Conservation (phyloP, 257 asterid species). For the Eustoma russellianum region DNA sequence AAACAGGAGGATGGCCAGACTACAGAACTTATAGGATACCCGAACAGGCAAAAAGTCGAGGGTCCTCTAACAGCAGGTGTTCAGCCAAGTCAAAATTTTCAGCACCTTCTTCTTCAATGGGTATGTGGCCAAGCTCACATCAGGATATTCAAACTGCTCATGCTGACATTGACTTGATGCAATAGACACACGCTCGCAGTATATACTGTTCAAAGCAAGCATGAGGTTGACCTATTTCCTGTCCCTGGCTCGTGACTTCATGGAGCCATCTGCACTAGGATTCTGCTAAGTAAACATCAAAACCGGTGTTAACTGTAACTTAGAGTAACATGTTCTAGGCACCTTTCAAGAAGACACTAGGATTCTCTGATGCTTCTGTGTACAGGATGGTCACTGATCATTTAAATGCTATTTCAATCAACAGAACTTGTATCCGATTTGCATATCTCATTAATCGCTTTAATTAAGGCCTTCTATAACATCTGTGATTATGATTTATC, state of each 20-base stretch:
- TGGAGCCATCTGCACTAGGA: too few relatives aligned
- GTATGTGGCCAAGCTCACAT: slow-evolving; percentile 43
- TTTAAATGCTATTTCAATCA: too few relatives aligned
- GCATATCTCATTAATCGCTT: too few relatives aligned
- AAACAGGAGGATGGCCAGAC: slow-evolving; percentile 34
- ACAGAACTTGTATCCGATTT: too few relatives aligned
- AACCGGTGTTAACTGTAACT: too few relatives aligned
- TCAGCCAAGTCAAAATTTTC: slow-evolving; percentile 39
- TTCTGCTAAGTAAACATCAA: too few relatives aligned
- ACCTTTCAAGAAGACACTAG: too few relatives aligned
- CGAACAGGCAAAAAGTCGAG: slow-evolving; percentile 26
- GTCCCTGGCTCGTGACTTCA: slow-evolving; percentile 5
- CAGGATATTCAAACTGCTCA: slow-evolving; percentile 23
- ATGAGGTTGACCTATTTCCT: slow-evolving; percentile 9
- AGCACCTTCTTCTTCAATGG: slow-evolving; percentile 33
- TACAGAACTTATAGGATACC: slow-evolving; percentile 28
- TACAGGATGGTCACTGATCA: too few relatives aligned
- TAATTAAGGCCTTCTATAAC: too few relatives aligned
- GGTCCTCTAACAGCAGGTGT: slow-evolving; percentile 21
- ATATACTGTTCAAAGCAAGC: slow-evolving; percentile 21
- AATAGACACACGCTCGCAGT: slow-evolving; percentile 21
- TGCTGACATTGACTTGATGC: slow-evolving; percentile 43
- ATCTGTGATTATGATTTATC: too few relatives aligned
- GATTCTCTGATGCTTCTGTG: too few relatives aligned
- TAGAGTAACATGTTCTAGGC: too few relatives aligned